Evolutionary conservation across 2,329 filamentous ascomycete genomes (phyloP).

Genomic region (Teratosphaeria epicoccoides): DNA sequence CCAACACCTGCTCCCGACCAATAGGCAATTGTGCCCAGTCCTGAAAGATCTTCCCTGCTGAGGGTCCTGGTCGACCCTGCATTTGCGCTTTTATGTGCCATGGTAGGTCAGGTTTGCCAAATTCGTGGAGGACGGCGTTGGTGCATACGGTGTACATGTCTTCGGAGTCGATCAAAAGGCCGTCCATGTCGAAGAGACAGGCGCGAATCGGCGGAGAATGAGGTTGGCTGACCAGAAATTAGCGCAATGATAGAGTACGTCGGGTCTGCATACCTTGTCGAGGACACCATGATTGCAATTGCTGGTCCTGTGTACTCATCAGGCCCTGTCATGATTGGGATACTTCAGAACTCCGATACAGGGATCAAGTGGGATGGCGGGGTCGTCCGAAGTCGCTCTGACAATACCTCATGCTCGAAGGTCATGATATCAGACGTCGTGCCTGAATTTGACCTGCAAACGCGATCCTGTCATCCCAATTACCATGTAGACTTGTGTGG

Average conservation of each 20-base stretch:
- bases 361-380: neutral
- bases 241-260: neutral
- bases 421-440: neutral
- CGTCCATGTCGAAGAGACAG: conserved; percentile 98
- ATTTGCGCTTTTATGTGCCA: conserved; percentile 92
- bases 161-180: conserved; percentile 86
- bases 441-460: neutral
- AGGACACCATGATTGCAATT: neutral
- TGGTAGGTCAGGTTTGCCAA: conserved; percentile 64
- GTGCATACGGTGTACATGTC: conserved; percentile 77
- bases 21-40: conserved; percentile 83
- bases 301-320: neutral
- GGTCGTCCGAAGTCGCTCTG: neutral
- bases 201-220: conserved; percentile 64
- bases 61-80: conserved; percentile 53
- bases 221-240: neutral
- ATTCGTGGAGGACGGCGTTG: conserved; percentile 69
- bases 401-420: neutral
- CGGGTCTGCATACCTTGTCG: neutral
- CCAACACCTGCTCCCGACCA: conserved; percentile 53
- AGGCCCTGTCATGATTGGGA: neutral
- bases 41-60: conserved; percentile 54
- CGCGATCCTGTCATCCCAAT: neutral
- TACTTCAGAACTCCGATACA: neutral
- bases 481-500: neutral